Evolutionary conservation across 148 eudicot genomes (phyloP), one percentile per base, ranked within the genome.

Genomic region (Rhododendron simsii): DNA sequence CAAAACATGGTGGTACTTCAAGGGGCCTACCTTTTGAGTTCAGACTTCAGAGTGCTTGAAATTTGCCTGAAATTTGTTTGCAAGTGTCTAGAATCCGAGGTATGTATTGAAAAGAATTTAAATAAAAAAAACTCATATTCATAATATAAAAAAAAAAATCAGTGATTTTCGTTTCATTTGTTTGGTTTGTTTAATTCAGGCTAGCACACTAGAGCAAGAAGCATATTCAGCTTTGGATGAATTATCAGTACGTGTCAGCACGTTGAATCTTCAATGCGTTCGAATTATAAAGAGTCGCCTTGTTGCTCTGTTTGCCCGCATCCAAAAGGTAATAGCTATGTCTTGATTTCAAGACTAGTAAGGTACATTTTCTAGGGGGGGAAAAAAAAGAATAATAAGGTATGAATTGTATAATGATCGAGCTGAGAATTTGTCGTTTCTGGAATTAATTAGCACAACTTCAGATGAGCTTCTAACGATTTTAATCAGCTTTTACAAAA

Each of bases 141-240:
- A 15, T 55, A 55, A 15, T 0, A 3, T 3, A 16, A 15, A 15
- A 0, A 35, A 2, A n/a, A 63, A 8, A 23, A 23, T 2, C 13
- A 10, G 26, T 28, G 2, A 63, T 26, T 0, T 28, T 69, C 37
- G 14, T 4, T 69, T 28, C 75, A 12, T 12, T 30, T 69, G 18
- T 69, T 69, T 12, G 75, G 35, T 28, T 28, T 53, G 67, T 81
- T 33, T 51, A 35, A 30, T 81, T 18, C 83, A 81, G 83, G 59
- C 83, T 16, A 30, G 41, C 44, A 86, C 90, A 47, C 67, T 91
- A 84, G 92, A 91, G 87, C 74, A 80, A 63, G 93, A 91, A 63
- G 93, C 92, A 18, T 89, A 90, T 61, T 92, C 92, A 57, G 91
- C 90, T 33, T 59, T 90, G 76, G 92, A 91, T 81, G 88, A 89